Base-by-base conservation (phyloP, 306 rosid species). In the Betula pendula region DNA sequence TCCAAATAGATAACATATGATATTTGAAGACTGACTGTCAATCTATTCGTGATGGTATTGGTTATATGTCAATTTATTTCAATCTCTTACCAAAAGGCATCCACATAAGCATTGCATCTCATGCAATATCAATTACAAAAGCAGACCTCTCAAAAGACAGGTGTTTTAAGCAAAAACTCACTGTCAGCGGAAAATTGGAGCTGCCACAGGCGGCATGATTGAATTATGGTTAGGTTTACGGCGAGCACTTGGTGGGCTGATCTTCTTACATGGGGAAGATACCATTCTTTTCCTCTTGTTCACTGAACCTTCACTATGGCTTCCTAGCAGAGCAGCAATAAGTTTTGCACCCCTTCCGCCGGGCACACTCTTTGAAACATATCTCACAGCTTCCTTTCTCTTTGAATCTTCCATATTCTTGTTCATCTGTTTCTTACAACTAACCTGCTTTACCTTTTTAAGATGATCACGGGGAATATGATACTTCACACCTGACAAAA, bases 271-370 rank as follows among this genome's bases (percentile, higher is more conserved):
- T 3, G 50, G 84, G 3, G 74, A 82, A 7, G 84, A 76, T 67
- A 76, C 89, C 53, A 73, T 42, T 73, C 80, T 79, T 67, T 83
- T 92, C 88, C 83, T 90, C 84, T 90, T 88, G 70, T 73, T 85
- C 10, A 25, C 24, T 33, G 90, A 31, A 42, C 81, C 79, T 50
- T 88, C 84, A 16, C 77, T 70, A 0, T 6, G 72, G n/a, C 81
- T 25, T 33, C 74, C 73, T n/a, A 69, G 9, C 27, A 77, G 67
- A 0, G 90, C 90, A 51, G 75, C 81, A 52, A 89, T 0, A 2
- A 89, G 74, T 59, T 45, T 82, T 3, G 40, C 72, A 53, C 88
- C 69, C 88, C 94, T 88, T 8, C 84, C 71, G 42, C 85, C 68
- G 3, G 77, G 81, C 83, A 72, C 68, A 49, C 72, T 84, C 81